A percentile compares a stretch with the other conserved stretches of the same genome.
phyloP scores from a whole-genome alignment of 140 eudicot genomes.

The Stevia rebaudiana region DNA sequence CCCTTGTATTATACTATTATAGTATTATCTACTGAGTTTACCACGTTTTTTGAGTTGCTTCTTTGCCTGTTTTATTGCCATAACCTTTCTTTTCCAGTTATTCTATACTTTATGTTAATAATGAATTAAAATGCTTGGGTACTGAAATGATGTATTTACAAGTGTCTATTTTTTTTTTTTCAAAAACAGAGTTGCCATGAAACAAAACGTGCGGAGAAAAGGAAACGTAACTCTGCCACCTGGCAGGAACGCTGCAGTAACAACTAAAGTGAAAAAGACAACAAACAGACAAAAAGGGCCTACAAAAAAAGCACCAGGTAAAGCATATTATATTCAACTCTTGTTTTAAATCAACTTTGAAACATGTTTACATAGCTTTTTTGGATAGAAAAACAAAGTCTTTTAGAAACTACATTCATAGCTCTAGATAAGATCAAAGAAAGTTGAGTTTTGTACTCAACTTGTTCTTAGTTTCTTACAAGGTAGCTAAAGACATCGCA shows the following conservation, averaged over 20 bases:
- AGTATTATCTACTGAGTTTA: neutral
- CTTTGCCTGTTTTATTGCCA: neutral
- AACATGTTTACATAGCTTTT: too few species aligned
- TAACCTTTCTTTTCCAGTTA: neutral
- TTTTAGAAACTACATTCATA: too few species aligned
- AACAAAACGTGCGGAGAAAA: constrained; percentile 32
- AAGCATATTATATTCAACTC: constrained; percentile 17
- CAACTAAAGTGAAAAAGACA: constrained; percentile 36
- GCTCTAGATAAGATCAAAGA: neutral
- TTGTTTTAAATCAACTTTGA: too few species aligned
- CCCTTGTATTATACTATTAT: too few species aligned
- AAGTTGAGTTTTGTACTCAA: neutral
- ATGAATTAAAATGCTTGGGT: constrained; percentile 15
- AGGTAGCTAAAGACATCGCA: neutral
- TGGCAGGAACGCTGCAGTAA: constrained; percentile 19
- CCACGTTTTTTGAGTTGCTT: neutral
- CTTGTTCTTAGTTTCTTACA: neutral
- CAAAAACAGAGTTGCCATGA: constrained; percentile 50
- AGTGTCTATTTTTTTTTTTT: constrained; percentile 4
- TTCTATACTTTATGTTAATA: neutral
- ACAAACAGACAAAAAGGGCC: constrained; percentile 28
- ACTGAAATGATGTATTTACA: neutral
- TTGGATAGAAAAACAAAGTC: too few species aligned
- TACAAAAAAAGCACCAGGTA: constrained; percentile 42
- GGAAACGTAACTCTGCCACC: constrained; percentile 31